Evolutionary conservation across 148 eudicot species (phyloP).

Genomic region (Amaranthus hypochondriacus): DNA sequence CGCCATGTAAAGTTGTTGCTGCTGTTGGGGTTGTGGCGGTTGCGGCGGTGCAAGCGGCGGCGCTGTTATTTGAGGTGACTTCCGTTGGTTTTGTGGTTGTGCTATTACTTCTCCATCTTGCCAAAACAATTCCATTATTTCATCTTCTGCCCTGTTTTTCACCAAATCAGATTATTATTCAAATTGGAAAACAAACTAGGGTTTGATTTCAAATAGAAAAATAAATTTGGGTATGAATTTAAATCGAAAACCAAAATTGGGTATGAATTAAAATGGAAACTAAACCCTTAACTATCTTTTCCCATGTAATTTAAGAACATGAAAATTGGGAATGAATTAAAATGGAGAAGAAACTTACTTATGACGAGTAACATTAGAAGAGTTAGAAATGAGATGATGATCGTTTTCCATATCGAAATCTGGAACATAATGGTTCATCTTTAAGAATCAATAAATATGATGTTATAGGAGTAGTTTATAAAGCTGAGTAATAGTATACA

Average conservation of each 20-base stretch:
- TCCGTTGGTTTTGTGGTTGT: conserved; percentile 46
- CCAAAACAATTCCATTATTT: conserved; percentile 65
- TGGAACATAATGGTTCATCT: conserved; percentile 48
- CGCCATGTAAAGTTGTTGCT: conserved; percentile 41
- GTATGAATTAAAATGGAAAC: not conserved
- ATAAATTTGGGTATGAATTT: too few species aligned
- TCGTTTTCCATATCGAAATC: conserved; percentile 57
- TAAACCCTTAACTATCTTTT: not conserved
- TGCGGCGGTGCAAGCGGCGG: not conserved
- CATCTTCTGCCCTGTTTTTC: conserved; percentile 43
- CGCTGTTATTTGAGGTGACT: conserved; percentile 14
- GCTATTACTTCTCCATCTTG: conserved; percentile 49
- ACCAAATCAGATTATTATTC: not conserved
- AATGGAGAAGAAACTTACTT: conserved; percentile 24
- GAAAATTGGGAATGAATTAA: too few species aligned
- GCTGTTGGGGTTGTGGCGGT: conserved; percentile 14
- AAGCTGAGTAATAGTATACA: too few species aligned
- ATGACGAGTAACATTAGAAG: conserved; percentile 20
- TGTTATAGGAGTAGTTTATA: too few species aligned
- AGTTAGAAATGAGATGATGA: conserved; percentile 19
- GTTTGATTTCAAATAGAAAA: not conserved
- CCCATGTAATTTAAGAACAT: not conserved
- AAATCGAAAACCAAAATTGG: too few species aligned
- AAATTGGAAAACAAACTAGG: not conserved
- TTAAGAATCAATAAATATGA: too few species aligned